These are phyloP conservation scores for Coniochaeta sp. DNA, from an alignment of 2,329 filamentous ascomycete genomes.

Conservation along the genomic window DNA sequence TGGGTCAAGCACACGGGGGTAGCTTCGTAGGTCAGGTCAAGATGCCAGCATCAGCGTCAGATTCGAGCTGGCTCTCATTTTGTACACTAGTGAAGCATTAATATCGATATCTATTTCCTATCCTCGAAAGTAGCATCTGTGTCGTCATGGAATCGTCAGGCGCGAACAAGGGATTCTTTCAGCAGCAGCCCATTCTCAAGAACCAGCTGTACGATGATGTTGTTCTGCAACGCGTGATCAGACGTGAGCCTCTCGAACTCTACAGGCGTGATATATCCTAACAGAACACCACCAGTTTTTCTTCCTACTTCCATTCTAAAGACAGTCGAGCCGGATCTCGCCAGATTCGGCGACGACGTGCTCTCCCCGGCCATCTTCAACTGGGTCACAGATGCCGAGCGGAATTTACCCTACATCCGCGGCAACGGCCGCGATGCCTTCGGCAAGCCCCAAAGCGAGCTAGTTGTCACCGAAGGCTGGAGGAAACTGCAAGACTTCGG, in stretches of 20 bases:
- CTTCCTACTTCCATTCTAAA: conserved; percentile 31
- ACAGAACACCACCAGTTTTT: conserved; percentile 32
- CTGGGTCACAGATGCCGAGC: conserved; percentile 57
- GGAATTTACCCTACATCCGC: conserved; percentile 52
- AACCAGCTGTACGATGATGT: conserved; percentile 52
- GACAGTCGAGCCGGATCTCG: conserved; percentile 33
- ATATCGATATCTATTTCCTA: neutral
- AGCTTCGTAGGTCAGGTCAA: neutral
- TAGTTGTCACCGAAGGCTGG: conserved; percentile 63
- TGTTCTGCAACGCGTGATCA: conserved; percentile 42
- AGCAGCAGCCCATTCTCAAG: conserved; percentile 38
- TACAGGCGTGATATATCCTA: neutral
- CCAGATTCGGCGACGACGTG: conserved; percentile 41
- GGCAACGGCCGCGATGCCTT: conserved; percentile 53
- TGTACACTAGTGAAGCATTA: neutral
- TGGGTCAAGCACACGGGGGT: neutral
- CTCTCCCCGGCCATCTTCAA: conserved; percentile 46
- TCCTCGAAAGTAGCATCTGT: neutral
- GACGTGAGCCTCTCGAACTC: conserved; percentile 26
- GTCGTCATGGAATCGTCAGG: conserved; percentile 33
- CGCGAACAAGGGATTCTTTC: conserved; percentile 47
- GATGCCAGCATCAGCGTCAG: neutral
- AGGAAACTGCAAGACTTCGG: conserved; percentile 51
- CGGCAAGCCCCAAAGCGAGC: conserved; percentile 47
- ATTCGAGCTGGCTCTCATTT: neutral